Evolutionary conservation across 148 eudicot species (phyloP), one percentile per base, ranked within the genome.

Genomic region (Fagopyrum esculentum): DNA sequence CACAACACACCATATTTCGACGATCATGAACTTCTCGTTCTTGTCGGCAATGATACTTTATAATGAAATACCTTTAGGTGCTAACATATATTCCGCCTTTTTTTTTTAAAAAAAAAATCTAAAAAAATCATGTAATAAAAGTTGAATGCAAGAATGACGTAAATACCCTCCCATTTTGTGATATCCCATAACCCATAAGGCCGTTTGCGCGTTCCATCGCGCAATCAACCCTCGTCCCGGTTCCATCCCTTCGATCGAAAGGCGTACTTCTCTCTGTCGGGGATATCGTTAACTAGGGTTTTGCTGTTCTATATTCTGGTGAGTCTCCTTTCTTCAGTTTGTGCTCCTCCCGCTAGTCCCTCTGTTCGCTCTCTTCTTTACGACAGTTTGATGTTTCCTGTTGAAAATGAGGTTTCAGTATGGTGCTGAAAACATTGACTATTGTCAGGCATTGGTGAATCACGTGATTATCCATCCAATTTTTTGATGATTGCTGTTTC

Each of bases 221-320:
- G 52, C 9, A 48, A 49, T 49, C 52, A 57, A 60, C 76, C 45
- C 55, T 71, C 72, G 49, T 54, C 76, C 35, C 52, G 73, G 76
- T 72, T 72, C 64, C 35, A 57, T 48, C 73, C 22, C 45, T 72
- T 71, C 16, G 29, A 73, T 30, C 26, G 61, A 56, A 56, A 56
- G 6, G 26, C 2, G 16, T 35, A 49, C 61, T 56, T 56, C 61
- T 56, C 61, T n/a, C 61, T 56, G 61, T 19, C 61, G 61, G 61
- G 61, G 61, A 56, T 56, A 56, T 6, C 61, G 61, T 17, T 17
- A 56, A 17, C 26, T 56, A 56, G 61, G 61, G 61, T 56, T 56
- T 56, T 56, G 16, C 61, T 56, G 61, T 22, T 56, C 26, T 17
- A 7, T 22, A 4, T 56, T n/a, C 61, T 56, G 61, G 61, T 56